phyloP scores from a whole-genome alignment of 1,139 yeast species.

The Protomyces inundatus region DNA sequence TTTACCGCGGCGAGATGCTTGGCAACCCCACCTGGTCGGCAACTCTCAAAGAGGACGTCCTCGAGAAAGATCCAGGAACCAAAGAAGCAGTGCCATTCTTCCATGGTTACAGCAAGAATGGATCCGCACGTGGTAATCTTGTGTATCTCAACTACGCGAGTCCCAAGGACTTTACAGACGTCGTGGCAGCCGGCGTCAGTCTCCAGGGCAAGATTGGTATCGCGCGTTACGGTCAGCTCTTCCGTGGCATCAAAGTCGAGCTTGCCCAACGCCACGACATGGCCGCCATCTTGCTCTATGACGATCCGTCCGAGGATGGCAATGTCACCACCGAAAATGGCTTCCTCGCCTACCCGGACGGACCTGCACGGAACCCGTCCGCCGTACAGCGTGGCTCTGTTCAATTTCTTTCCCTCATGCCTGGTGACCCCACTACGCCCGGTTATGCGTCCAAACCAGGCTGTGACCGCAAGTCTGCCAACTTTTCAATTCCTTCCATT shows the following conservation, averaged over 20 bases:
- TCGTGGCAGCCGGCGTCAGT: constrained; percentile 47
- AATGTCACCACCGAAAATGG: constrained; percentile 49
- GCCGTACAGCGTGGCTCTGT: constrained; percentile 79
- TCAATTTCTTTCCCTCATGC: constrained; percentile 65
- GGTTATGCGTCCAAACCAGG: constrained; percentile 65
- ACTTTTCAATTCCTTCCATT: constrained; percentile 50
- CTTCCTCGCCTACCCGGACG: constrained; percentile 55
- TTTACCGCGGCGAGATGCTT: constrained; percentile 43
- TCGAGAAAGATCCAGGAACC: constrained; percentile 61
- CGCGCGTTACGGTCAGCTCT: constrained; percentile 49
- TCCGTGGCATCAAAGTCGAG: constrained; percentile 63
- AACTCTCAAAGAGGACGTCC: constrained; percentile 61
- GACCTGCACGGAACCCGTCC: constrained; percentile 65
- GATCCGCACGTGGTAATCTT: constrained; percentile 56
- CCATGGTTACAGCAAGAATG: constrained; percentile 65
- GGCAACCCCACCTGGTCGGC: constrained; percentile 53
- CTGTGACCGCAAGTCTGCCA: constrained; percentile 49
- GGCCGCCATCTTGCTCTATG: constrained; percentile 53
- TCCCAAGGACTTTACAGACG: constrained; percentile 48
- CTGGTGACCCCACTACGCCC: constrained; percentile 90
- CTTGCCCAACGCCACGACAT: constrained; percentile 64
- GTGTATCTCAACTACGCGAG: constrained; percentile 62
- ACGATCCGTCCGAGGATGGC: constrained; percentile 66
- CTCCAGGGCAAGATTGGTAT: constrained; percentile 49
- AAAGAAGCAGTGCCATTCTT: constrained; percentile 46